These are phyloP conservation scores for Platanthera zijinensis DNA, from an alignment of 106 monocot genomes.

Conservation along the genomic window DNA sequence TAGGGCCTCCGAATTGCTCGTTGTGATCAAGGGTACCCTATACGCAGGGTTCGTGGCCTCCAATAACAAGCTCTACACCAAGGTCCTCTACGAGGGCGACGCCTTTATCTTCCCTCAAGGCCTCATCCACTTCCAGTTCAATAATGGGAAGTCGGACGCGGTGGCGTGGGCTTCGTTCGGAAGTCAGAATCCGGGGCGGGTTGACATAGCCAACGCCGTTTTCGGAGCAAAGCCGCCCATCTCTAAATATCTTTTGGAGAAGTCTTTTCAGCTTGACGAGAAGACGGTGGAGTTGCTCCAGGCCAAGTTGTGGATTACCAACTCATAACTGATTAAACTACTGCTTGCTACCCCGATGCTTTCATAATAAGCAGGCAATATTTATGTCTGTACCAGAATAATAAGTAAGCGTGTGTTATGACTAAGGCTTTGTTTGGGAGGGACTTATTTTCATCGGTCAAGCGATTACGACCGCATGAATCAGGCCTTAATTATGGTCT, in stretches of 20 bases:
- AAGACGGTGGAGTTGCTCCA: slow-evolving; percentile 1
- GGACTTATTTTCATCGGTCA: too few species aligned
- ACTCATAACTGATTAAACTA: background rate
- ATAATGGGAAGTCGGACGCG: background rate
- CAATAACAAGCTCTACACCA: slow-evolving; percentile 7
- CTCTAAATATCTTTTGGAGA: background rate
- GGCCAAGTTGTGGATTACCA: slow-evolving; percentile 10
- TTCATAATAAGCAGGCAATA: too few species aligned
- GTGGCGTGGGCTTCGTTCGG: background rate
- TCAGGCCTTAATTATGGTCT: too few species aligned
- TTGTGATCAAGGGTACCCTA: slow-evolving; percentile 23
- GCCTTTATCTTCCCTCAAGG: background rate
- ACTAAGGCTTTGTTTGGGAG: too few species aligned
- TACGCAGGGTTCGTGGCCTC: background rate
- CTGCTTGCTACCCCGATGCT: too few species aligned
- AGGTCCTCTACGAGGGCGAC: slow-evolving; percentile 1
- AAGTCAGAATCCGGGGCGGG: background rate
- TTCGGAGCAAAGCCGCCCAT: slow-evolving; percentile 15
- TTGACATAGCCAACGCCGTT: background rate
- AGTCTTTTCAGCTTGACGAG: slow-evolving; percentile 12
- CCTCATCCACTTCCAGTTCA: background rate
- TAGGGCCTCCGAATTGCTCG: slow-evolving; percentile 27
- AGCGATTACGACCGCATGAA: too few species aligned
- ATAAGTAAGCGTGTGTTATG: too few species aligned
- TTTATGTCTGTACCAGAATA: too few species aligned